Percentiles rank a stretch among this genome's conserved stretches.
Evolutionary conservation across 2,329 filamentous ascomycete species (phyloP).

Genomic region (Aspergillus sp.): DNA sequence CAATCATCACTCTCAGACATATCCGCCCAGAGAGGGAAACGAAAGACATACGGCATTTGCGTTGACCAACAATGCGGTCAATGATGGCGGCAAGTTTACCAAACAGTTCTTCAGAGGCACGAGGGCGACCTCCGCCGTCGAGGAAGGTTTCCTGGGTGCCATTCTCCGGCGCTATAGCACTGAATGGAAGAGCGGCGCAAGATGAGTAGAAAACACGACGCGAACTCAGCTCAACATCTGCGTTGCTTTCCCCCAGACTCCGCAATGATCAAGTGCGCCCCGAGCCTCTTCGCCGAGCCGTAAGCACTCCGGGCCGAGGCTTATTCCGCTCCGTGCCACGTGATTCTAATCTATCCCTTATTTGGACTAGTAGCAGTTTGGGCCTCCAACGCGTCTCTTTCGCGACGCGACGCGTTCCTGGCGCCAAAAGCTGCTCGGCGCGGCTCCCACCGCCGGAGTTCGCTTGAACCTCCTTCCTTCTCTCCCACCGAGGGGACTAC

Average conservation of each 20-base stretch:
- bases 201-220: slow-evolving; percentile 5
- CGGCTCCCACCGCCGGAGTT: neutral
- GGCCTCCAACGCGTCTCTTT: slow-evolving; percentile 17
- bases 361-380: slow-evolving; percentile 9
- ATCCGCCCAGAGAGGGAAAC: neutral
- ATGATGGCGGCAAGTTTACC: slow-evolving; percentile 77
- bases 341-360: slow-evolving; percentile 8
- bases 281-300: slow-evolving; percentile 15
- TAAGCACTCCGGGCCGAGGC: slow-evolving; percentile 21
- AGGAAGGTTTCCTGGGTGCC: slow-evolving; percentile 47
- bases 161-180: slow-evolving; percentile 21
- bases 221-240: slow-evolving; percentile 7
- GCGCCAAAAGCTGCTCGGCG: slow-evolving; percentile 6
- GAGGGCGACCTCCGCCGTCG: slow-evolving; percentile 73
- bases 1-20: neutral
- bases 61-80: slow-evolving; percentile 79
- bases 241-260: slow-evolving; percentile 14
- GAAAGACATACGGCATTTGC: slow-evolving; percentile 66
- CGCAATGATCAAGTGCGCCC: slow-evolving; percentile 15
- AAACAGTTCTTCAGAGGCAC: slow-evolving; percentile 88
- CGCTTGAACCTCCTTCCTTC: slow-evolving; percentile 1
- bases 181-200: slow-evolving; percentile 4
- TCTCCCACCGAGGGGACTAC: slow-evolving; percentile 6
- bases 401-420: slow-evolving; percentile 22
- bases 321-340: slow-evolving; percentile 27